phyloP scores from a whole-genome alignment of 495 filamentous ascomycete genomes.

The Xylaria castorea region DNA sequence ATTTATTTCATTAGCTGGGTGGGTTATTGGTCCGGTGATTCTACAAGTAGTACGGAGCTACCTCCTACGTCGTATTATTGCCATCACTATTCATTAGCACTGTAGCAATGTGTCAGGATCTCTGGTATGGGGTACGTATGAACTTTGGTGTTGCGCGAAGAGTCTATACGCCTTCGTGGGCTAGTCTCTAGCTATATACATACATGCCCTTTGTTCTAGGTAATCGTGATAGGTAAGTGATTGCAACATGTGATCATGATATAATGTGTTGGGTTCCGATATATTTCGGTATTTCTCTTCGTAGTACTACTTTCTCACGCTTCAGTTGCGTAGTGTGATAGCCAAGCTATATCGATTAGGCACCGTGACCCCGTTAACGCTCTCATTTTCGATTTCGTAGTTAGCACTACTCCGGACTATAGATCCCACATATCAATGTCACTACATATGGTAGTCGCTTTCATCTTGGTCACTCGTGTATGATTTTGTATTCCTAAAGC shows the following conservation, averaged over 20 bases:
- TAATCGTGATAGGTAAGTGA: too few species aligned
- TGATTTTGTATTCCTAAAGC: not conserved
- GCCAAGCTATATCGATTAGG: not conserved
- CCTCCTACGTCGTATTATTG: not conserved
- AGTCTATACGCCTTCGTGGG: too few species aligned
- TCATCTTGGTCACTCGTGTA: not conserved
- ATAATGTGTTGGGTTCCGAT: too few species aligned
- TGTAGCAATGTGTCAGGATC: not conserved
- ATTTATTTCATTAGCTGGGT: not conserved
- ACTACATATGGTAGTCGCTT: not conserved
- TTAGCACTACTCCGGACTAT: not conserved
- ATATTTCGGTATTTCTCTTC: not conserved
- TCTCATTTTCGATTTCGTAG: not conserved
- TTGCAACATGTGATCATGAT: too few species aligned
- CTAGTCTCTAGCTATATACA: too few species aligned
- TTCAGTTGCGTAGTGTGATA: not conserved
- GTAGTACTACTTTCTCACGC: not conserved
- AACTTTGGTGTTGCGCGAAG: too few species aligned
- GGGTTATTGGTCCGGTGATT: not conserved
- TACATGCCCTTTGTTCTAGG: too few species aligned
- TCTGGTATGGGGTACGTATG: too few species aligned
- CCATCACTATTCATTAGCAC: not conserved
- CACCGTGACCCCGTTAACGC: not conserved
- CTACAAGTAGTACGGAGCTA: not conserved
- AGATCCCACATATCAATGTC: not conserved